Evolutionary conservation across 2,329 filamentous ascomycete genomes (phyloP).

Genomic region (Fusarium clavum): DNA sequence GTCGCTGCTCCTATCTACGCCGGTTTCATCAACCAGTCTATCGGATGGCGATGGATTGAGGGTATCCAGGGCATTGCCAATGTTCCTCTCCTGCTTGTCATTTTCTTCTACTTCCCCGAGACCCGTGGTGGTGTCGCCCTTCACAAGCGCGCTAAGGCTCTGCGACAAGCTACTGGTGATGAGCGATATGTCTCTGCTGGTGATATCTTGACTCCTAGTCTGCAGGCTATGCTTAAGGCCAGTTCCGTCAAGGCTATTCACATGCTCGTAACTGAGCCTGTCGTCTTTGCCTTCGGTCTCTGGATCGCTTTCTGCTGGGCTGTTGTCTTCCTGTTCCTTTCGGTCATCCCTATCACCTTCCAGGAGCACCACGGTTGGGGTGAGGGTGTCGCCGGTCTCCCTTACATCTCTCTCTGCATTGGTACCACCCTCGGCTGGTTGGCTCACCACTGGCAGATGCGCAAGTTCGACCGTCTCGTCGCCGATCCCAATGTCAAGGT

Average conservation of each 20-base stretch:
- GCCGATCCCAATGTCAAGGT: conserved; percentile 35
- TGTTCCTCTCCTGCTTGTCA: conserved; percentile 31
- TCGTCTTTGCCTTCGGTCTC: conserved; percentile 41
- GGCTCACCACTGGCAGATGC: conserved; percentile 39
- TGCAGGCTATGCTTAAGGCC: conserved; percentile 39
- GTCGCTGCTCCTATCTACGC: conserved; percentile 39
- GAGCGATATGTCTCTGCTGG: conserved; percentile 39
- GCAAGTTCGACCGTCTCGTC: conserved; percentile 38
- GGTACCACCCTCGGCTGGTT: conserved; percentile 39
- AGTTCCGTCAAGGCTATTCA: conserved; percentile 42
- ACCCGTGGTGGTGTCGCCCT: conserved; percentile 39
- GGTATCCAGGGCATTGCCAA: conserved; percentile 41
- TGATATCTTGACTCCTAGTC: conserved; percentile 38
- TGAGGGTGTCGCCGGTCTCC: conserved; percentile 34
- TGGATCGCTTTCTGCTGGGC: conserved; percentile 45
- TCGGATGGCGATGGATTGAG: conserved; percentile 43
- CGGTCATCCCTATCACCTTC: conserved; percentile 40
- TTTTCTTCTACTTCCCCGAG: conserved; percentile 40
- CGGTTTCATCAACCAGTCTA: conserved; percentile 37
- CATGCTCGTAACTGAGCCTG: conserved; percentile 42
- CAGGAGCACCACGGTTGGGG: conserved; percentile 38
- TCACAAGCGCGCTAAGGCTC: conserved; percentile 38
- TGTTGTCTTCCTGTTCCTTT: conserved; percentile 42
- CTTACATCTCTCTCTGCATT: conserved; percentile 37
- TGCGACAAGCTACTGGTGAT: conserved; percentile 39